These are phyloP conservation scores for Linnemannia elongata DNA, from an alignment of 192 early-diverging fungal species.

Conservation along the genomic window DNA sequence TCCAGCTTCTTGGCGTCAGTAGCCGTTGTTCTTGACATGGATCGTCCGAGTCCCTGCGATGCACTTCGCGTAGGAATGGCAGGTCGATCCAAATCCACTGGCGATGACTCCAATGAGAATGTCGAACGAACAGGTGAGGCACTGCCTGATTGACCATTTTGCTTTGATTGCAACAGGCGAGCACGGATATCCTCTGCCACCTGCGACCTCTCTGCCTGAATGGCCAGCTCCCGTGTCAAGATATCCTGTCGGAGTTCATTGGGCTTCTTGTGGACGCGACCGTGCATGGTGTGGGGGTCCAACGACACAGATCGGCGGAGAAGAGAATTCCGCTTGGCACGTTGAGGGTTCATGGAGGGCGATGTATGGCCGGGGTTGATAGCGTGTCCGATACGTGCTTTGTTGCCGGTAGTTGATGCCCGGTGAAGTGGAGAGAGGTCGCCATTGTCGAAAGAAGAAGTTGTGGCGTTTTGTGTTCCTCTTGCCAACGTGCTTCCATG, in stretches of 20 bases:
- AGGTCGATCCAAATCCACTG: slow-evolving; percentile 45
- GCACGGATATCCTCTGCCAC: slow-evolving; percentile 40
- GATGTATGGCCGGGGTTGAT: slow-evolving; percentile 25
- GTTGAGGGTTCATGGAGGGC: slow-evolving; percentile 38
- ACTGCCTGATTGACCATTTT: background rate
- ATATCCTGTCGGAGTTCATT: slow-evolving; percentile 48
- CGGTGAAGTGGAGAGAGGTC: background rate
- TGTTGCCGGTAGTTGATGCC: slow-evolving; percentile 4
- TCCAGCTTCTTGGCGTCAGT: slow-evolving; percentile 32
- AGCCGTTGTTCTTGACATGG: slow-evolving; percentile 20
- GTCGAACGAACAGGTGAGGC: slow-evolving; percentile 6
- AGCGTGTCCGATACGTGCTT: slow-evolving; percentile 23
- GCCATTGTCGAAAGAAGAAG: background rate
- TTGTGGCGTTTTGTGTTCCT: background rate
- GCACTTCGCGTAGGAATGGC: slow-evolving; percentile 37
- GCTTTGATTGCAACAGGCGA: slow-evolving; percentile 25
- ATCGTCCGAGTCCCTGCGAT: slow-evolving; percentile 46
- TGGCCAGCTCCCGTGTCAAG: slow-evolving; percentile 31
- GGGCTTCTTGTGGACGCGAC: slow-evolving; percentile 43
- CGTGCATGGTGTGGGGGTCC: slow-evolving; percentile 54
- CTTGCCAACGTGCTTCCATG: slow-evolving; percentile 19
- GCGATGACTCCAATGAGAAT: slow-evolving; percentile 47
- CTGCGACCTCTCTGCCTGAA: slow-evolving; percentile 40
- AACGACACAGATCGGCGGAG: slow-evolving; percentile 49
- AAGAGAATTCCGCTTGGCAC: slow-evolving; percentile 40